Conservation (phyloP, 176 grass and related monocot species). For the Musa beccarii region DNA sequence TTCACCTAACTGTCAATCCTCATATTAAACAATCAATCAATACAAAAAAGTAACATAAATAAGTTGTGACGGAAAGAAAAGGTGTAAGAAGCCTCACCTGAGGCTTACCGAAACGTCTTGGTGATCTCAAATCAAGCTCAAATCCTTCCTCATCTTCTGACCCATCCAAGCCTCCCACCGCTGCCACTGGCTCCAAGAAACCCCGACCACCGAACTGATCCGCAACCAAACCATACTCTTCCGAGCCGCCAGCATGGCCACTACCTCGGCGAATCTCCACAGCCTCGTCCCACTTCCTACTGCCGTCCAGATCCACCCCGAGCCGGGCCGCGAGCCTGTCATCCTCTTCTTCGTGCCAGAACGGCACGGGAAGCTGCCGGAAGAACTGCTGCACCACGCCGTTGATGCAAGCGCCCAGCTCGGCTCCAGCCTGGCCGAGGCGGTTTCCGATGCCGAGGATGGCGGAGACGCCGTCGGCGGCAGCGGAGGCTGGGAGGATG, state of each 20-base stretch:
- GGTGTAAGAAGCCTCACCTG: conserved; percentile 26
- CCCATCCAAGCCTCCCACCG: conserved; percentile 4
- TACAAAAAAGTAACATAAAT: not conserved
- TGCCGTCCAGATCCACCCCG: conserved; percentile 1
- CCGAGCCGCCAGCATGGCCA: not conserved
- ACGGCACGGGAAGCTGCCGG: conserved; percentile 43
- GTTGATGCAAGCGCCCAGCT: conserved; percentile 58
- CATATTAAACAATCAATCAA: not conserved
- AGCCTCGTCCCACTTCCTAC: conserved; percentile 21
- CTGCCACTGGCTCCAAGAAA: not conserved
- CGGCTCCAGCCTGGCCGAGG: conserved; percentile 68
- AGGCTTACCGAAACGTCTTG: conserved; percentile 33
- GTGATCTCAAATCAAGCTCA: conserved; percentile 33
- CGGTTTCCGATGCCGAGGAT: conserved; percentile 69
- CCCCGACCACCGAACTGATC: conserved; percentile 22
- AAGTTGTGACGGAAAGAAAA: not conserved
- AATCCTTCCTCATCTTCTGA: conserved; percentile 55
- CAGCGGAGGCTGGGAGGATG: conserved; percentile 32
- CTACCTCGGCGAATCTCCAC: not conserved
- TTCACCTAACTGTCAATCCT: too few species aligned
- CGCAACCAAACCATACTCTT: conserved; percentile 24
- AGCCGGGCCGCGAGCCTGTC: conserved; percentile 3
- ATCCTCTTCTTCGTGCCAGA: conserved; percentile 42
- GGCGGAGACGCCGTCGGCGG: conserved; percentile 30
- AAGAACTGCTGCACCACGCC: conserved; percentile 71